These are phyloP conservation scores for Pulveroboletus ridleyi DNA, from an alignment of 1,284 basidiomycete genomes.

Conservation along the genomic window DNA sequence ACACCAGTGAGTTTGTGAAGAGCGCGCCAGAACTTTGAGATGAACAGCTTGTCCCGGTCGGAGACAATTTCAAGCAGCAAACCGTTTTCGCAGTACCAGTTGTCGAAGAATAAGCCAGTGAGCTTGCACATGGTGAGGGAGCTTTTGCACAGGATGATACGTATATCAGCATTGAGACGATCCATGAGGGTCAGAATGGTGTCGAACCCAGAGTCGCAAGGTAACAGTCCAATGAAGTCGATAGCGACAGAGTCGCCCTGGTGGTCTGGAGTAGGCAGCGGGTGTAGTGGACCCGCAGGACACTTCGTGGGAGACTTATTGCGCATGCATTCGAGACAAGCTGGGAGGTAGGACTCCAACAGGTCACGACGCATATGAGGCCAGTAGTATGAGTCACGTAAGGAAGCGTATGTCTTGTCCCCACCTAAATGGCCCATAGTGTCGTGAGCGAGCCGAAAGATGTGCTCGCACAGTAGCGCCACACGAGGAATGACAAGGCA, in stretches of 20 bases:
- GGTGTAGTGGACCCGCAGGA: slow-evolving; percentile 37
- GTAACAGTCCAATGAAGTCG: slow-evolving; percentile 44
- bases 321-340: slow-evolving; percentile 42
- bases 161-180: slow-evolving; percentile 41
- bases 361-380: slow-evolving; percentile 43
- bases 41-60: slow-evolving; percentile 37
- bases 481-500: too few species aligned
- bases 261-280: slow-evolving; percentile 37
- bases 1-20: slow-evolving; percentile 37
- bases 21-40: slow-evolving; percentile 33
- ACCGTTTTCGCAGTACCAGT: slow-evolving; percentile 47
- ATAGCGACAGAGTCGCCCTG: slow-evolving; percentile 35
- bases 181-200: slow-evolving; percentile 49
- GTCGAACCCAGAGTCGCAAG: slow-evolving; percentile 35
- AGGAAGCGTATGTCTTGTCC: too few species aligned
- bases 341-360: slow-evolving; percentile 33
- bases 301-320: slow-evolving; percentile 33
- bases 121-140: slow-evolving; percentile 40
- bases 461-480: too few species aligned
- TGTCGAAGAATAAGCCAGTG: slow-evolving; percentile 10
- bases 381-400: slow-evolving; percentile 44
- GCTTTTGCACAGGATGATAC: slow-evolving; percentile 39
- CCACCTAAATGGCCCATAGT: too few species aligned
- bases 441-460: too few species aligned
- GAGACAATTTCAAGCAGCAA: slow-evolving; percentile 33